Conservation (phyloP, 2,329 filamentous ascomycete genomes). For the Curvularia spicifera region DNA sequence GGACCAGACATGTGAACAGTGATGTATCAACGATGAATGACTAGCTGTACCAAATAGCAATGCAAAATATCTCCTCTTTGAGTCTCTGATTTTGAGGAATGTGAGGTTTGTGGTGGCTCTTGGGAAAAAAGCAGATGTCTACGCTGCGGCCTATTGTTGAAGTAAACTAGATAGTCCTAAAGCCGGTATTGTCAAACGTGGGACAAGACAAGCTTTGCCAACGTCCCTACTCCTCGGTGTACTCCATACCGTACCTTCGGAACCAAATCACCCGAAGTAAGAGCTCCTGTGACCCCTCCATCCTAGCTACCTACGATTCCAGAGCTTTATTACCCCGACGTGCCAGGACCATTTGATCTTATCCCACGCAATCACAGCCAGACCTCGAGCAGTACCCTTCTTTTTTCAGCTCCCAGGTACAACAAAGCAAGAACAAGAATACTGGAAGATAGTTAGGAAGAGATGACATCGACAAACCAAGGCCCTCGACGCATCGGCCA, state of each 20-base stretch:
- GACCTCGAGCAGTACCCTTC: neutral
- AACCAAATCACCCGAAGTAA: neutral
- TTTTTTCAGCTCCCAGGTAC: neutral
- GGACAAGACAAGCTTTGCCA: neutral
- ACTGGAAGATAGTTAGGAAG: neutral
- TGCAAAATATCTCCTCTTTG: conserved; percentile 20
- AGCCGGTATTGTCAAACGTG: neutral
- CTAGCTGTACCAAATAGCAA: conserved; percentile 17
- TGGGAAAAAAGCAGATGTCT: neutral
- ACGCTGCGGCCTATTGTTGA: neutral
- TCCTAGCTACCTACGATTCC: neutral
- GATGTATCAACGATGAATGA: conserved; percentile 13
- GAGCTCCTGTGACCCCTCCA: neutral
- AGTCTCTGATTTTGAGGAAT: neutral
- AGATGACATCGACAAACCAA: conserved; percentile 28
- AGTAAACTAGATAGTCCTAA: neutral
- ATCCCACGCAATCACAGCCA: neutral
- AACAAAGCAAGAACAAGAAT: neutral
- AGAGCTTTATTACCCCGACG: neutral
- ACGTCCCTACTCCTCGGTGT: neutral
- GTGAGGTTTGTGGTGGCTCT: neutral
- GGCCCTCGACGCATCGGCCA: conserved; percentile 66
- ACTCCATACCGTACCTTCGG: neutral
- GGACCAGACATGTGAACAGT: conserved; percentile 2
- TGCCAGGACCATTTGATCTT: neutral